These are phyloP conservation scores for Trichoderma gamsii DNA, from an alignment of 495 filamentous ascomycete species.

Conservation along the genomic window DNA sequence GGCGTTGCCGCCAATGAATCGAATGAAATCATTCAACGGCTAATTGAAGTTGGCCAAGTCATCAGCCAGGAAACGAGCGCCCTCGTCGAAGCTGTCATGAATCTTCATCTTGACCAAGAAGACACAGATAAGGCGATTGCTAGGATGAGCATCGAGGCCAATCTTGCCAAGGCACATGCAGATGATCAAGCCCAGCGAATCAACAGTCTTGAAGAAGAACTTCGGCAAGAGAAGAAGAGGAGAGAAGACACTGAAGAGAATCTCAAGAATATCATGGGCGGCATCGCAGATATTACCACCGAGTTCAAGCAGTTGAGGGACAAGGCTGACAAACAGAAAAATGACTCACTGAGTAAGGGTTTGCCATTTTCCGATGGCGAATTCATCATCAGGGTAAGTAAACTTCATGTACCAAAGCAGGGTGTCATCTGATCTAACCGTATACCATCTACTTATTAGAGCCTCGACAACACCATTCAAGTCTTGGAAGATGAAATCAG, in stretches of 20 bases:
- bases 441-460: background rate
- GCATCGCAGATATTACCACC: background rate
- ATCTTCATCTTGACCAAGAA: constrained; percentile 12
- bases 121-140: constrained; percentile 16
- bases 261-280: background rate
- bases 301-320: constrained; percentile 12
- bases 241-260: background rate
- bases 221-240: background rate
- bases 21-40: constrained; percentile 2
- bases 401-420: background rate
- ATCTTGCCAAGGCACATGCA: background rate
- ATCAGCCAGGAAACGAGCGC: constrained; percentile 15
- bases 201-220: background rate
- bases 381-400: background rate
- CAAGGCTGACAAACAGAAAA: constrained; percentile 1
- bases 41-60: constrained; percentile 9
- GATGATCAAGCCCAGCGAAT: constrained; percentile 11
- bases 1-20: constrained; percentile 13
- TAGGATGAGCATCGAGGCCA: constrained; percentile 15
- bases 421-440: background rate
- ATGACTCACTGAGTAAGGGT: background rate
- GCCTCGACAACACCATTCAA: background rate
- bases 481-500: constrained; percentile 8
- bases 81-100: constrained; percentile 12
- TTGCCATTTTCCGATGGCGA: background rate